Evolutionary conservation across 352 stramenopile species (phyloP), one percentile per base, ranked within the genome.

Genomic region (Phytopythium oedochilum): DNA sequence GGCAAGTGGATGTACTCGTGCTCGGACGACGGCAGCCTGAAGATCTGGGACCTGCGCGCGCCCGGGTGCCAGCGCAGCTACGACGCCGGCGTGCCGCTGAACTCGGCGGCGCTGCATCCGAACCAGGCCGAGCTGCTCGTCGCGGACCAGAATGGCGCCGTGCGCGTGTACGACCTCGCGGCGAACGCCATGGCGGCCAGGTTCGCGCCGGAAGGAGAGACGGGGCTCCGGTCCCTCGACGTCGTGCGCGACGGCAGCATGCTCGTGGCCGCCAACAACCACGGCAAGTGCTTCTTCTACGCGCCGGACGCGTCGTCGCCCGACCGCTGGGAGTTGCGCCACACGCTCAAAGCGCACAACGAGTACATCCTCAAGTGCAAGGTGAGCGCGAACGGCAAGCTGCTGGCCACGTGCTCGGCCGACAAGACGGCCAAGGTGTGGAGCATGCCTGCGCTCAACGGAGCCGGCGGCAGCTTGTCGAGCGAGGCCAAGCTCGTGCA

Each of bases 1-100:
- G 88, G 89, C 60, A 94, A 97, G 60, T 99, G 93, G 93, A 96
- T 99, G 73, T 99, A 97, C 70, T 98, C 88, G 57, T 96, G 93
- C 52, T 98, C 86, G 20, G 96, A 99, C 68, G 97, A 99, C 72
- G 95, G 96, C 7, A 98, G 91, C 5, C 71, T 96, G 40, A 97
- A 97, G 66, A 89, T 99, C 47, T 98, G 92, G 92, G 94, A 98
- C 71, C 61, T 98, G 46, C 75, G 94, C 43, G 83, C 85, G 20
- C 83, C 84, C 0, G 75, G 73, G 0, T 93, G 81, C 48, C 86
- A 97, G 64, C 78, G 89, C 48, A 97, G 85, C 53, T 97, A 96
- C 61, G 80, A 95, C 31, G 77, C 71, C 31, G 84, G 79, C 2
- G 90, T 89, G 36, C 83, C 90, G 17, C 88, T 99, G 22, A 99